phyloP scores from a whole-genome alignment of 2,329 filamentous ascomycete species.

The Dactylellina sp. region DNA sequence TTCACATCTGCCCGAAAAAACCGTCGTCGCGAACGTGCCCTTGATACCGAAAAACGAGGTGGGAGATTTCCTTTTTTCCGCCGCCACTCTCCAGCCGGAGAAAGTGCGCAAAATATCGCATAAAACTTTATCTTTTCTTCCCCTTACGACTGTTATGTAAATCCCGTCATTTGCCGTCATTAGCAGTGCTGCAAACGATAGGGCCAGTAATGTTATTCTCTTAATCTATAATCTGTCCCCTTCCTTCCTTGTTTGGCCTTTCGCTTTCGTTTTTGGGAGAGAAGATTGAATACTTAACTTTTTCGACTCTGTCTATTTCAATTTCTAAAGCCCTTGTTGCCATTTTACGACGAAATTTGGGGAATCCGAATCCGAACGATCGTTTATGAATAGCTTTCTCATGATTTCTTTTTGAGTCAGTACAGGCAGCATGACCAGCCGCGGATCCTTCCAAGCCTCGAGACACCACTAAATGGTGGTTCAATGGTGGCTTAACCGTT shows the following conservation, averaged over 20 bases:
- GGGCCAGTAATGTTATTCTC: conserved; percentile 23
- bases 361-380: conserved; percentile 36
- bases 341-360: conserved; percentile 49
- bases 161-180: conserved; percentile 9
- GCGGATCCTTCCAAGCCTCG: conserved; percentile 52
- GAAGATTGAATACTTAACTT: conserved; percentile 48
- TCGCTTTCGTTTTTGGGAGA: too few species aligned
- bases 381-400: conserved; percentile 40
- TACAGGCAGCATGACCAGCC: conserved; percentile 55
- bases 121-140: conserved; percentile 3
- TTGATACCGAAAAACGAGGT: conserved; percentile 54
- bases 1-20: conserved; percentile 65
- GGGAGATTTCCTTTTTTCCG: conserved; percentile 53
- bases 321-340: conserved; percentile 40
- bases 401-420: conserved; percentile 25
- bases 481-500: background rate
- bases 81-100: conserved; percentile 37
- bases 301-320: conserved; percentile 22
- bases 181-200: background rate
- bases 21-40: conserved; percentile 43
- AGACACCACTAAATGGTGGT: conserved; percentile 21
- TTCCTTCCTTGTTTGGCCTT: background rate
- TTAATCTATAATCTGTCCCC: conserved; percentile 32
- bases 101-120: conserved; percentile 35
- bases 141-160: conserved; percentile 21